Conservation (phyloP, 108 stramenopile genomes). For the Schizochytrium sp. region DNA sequence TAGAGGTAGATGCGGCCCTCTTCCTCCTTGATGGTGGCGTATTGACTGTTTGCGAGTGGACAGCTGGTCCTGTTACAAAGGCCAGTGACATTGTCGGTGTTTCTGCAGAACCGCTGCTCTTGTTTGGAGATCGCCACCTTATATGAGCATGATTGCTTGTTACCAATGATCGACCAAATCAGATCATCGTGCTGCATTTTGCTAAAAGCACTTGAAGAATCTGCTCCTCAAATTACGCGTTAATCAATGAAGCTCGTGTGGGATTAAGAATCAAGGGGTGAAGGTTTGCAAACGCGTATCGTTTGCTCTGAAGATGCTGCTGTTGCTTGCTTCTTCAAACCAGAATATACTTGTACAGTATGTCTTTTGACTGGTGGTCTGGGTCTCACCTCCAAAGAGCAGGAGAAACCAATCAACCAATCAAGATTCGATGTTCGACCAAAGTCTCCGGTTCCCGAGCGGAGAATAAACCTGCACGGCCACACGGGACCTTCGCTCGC, state of each 20-base stretch:
- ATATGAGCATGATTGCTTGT: constrained; percentile 93
- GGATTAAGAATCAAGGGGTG: not conserved
- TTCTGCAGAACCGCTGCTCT: constrained; percentile 88
- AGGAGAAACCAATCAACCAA: no score
- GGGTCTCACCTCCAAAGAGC: no score
- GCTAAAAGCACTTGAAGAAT: not conserved
- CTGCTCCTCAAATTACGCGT: not conserved
- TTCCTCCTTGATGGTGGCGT: constrained; percentile 96
- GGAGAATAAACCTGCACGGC: no score
- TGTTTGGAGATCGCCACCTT: constrained; percentile 76
- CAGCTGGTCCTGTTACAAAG: constrained; percentile 94
- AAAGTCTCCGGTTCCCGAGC: no score
- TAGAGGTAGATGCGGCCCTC: constrained; percentile 90
- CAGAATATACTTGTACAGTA: no score
- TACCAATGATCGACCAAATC: constrained; percentile 97
- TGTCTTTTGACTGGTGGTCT: no score
- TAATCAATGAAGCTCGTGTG: not conserved
- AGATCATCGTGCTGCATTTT: constrained; percentile 95
- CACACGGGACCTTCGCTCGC: no score
- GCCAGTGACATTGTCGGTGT: constrained; percentile 95
- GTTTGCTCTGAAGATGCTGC: no score
- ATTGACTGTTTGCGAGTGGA: constrained; percentile 94
- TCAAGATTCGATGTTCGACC: no score
- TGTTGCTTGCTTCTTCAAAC: no score
- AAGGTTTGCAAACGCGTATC: no score